A percentile compares a stretch with the other conserved stretches of the same genome.
These are phyloP conservation scores for Adansonia madagascariensis DNA, from an alignment of 441 rosid species.

Conservation along the genomic window DNA sequence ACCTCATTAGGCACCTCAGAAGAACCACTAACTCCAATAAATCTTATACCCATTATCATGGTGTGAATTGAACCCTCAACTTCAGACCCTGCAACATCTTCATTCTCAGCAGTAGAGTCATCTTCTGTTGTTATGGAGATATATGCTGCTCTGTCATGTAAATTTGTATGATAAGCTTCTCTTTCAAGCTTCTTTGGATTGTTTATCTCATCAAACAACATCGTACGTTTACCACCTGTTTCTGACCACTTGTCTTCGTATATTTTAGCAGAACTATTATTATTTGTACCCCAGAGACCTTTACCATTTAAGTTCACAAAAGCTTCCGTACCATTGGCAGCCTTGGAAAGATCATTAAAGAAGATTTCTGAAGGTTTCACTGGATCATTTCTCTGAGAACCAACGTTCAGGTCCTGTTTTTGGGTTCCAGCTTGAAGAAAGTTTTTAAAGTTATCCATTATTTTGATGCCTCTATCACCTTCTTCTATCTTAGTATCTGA, in stretches of 20 bases:
- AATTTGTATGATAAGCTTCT: constrained; percentile 54
- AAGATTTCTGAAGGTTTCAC: constrained; percentile 74
- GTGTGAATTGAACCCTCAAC: constrained; percentile 66
- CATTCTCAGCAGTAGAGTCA: constrained; percentile 88
- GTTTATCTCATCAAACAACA: constrained; percentile 56
- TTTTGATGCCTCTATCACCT: constrained; percentile 62
- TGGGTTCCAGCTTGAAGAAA: constrained; percentile 61
- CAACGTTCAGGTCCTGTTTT: constrained; percentile 56
- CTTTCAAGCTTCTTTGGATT: constrained; percentile 63
- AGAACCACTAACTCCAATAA: constrained; percentile 44
- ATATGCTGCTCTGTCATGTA: constrained; percentile 62
- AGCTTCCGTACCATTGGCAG: constrained; percentile 51
- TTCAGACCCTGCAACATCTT: constrained; percentile 94
- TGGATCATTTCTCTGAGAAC: constrained; percentile 64
- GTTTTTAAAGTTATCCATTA: constrained; percentile 66
- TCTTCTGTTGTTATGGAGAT: constrained; percentile 74
- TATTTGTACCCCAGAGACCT: constrained; percentile 57
- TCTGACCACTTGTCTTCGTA: constrained; percentile 64
- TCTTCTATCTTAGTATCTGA: constrained; percentile 58
- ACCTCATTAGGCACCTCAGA: constrained; percentile 55
- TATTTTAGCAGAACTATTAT: constrained; percentile 42
- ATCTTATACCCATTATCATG: constrained; percentile 55
- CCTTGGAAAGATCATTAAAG: constrained; percentile 74
- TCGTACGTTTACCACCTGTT: constrained; percentile 60
- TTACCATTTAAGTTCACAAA: constrained; percentile 49